Percentiles rank a stretch among this genome's conserved stretches.
phyloP scores from a whole-genome alignment of 192 early-diverging fungal genomes.

The Coemansia sp. region DNA sequence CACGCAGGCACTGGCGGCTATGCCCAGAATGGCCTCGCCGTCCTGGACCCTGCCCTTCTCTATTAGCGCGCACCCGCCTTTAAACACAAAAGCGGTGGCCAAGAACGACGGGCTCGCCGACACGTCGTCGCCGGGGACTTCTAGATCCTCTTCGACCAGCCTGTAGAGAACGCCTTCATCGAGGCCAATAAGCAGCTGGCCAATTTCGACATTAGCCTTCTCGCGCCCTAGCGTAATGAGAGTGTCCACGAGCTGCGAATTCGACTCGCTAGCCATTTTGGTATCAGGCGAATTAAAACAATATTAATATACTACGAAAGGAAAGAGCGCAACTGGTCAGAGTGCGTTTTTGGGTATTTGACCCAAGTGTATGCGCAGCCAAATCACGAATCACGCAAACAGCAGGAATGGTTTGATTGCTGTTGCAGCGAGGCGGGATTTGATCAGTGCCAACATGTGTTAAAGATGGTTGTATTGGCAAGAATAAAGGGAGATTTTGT shows the following conservation, averaged over 20 bases:
- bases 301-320: neutral
- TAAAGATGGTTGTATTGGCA: too few relatives aligned
- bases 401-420: too few relatives aligned
- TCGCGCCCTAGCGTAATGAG: slow-evolving; percentile 51
- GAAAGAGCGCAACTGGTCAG: neutral
- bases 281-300: neutral
- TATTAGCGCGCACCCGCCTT: slow-evolving; percentile 22
- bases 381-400: too few relatives aligned
- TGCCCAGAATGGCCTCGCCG: slow-evolving; percentile 5
- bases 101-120: neutral
- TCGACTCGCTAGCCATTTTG: neutral
- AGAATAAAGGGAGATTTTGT: too few relatives aligned
- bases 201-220: slow-evolving; percentile 12
- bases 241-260: slow-evolving; percentile 54
- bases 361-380: too few relatives aligned
- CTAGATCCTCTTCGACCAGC: slow-evolving; percentile 24
- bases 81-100: slow-evolving; percentile 10
- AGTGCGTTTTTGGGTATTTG: too few relatives aligned
- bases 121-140: neutral
- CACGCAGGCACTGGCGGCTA: slow-evolving; percentile 23
- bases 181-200: slow-evolving; percentile 12
- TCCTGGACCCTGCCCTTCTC: slow-evolving; percentile 8
- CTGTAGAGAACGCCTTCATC: slow-evolving; percentile 14
- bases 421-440: too few relatives aligned
- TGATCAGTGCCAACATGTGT: too few relatives aligned